These are phyloP conservation scores for Calvatia gigantea DNA, from an alignment of 768 basidiomycete species.

Conservation along the genomic window DNA sequence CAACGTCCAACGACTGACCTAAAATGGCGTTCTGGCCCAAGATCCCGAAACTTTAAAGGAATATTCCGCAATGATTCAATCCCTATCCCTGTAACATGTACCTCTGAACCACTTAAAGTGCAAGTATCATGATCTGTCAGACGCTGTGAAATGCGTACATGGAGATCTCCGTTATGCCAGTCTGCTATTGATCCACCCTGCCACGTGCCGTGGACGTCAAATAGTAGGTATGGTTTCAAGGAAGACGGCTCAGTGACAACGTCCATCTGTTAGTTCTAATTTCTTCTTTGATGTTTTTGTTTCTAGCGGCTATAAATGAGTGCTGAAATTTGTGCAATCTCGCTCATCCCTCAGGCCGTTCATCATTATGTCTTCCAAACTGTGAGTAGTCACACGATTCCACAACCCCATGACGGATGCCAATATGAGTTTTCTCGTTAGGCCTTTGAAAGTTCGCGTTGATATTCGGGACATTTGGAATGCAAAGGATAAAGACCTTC, in stretches of 20 bases:
- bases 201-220: neutral
- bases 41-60: no score
- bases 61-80: no score
- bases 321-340: neutral
- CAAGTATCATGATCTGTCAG: neutral
- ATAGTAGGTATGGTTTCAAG: neutral
- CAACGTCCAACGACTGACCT: no score
- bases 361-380: conserved; percentile 11
- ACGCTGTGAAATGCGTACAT: neutral
- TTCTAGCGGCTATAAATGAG: neutral
- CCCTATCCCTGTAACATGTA: no score
- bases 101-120: no score
- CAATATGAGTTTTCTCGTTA: conserved; percentile 10
- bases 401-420: neutral
- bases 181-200: neutral
- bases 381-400: conserved; percentile 8
- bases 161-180: neutral
- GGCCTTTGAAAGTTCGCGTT: conserved; percentile 34
- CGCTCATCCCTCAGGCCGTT: neutral
- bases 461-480: conserved; percentile 37
- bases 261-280: neutral
- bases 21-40: no score
- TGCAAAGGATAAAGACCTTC: conserved; percentile 24
- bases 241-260: neutral
- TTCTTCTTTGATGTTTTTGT: neutral